These are phyloP conservation scores for Gliomastix tumulicola DNA, from an alignment of 2,329 filamentous ascomycete genomes.

Conservation along the genomic window DNA sequence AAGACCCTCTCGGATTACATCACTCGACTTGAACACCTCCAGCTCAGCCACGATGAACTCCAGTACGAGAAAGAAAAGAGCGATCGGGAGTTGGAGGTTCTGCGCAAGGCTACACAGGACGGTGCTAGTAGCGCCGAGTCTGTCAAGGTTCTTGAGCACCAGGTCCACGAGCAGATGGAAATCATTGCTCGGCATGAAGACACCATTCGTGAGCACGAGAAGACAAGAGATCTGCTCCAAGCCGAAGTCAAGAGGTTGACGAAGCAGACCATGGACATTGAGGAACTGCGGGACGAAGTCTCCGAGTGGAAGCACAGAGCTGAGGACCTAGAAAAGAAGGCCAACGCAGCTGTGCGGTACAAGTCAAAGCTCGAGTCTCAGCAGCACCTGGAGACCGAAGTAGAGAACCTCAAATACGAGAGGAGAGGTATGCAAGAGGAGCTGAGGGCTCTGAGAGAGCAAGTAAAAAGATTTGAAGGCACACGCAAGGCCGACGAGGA, in stretches of 20 bases:
- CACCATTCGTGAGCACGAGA: conserved; percentile 25
- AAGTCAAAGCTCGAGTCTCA: conserved; percentile 56
- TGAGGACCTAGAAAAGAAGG: conserved; percentile 52
- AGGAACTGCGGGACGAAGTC: conserved; percentile 51
- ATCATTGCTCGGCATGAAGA: conserved; percentile 63
- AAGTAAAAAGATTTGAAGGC: conserved; percentile 19
- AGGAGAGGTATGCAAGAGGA: conserved; percentile 45
- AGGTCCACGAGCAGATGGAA: conserved; percentile 60
- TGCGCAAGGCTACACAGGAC: conserved; percentile 42
- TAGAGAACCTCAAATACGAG: conserved; percentile 47
- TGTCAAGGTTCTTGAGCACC: conserved; percentile 46
- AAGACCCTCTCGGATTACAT: conserved; percentile 53
- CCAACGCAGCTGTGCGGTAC: conserved; percentile 55
- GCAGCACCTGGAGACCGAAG: conserved; percentile 47
- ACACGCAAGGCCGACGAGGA: conserved; percentile 29
- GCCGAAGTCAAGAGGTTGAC: conserved; percentile 41
- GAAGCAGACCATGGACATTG: conserved; percentile 37
- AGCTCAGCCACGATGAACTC: conserved; percentile 57
- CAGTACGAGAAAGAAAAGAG: conserved; percentile 56
- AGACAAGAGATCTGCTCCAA: conserved; percentile 45
- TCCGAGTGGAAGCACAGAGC: conserved; percentile 52
- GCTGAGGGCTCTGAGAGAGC: conserved; percentile 27
- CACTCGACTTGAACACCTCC: conserved; percentile 51
- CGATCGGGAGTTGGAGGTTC: conserved; percentile 43
- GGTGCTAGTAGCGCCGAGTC: conserved; percentile 43